Base-by-base conservation (phyloP, 164 flowering plant genomes). In the Piper longum region DNA sequence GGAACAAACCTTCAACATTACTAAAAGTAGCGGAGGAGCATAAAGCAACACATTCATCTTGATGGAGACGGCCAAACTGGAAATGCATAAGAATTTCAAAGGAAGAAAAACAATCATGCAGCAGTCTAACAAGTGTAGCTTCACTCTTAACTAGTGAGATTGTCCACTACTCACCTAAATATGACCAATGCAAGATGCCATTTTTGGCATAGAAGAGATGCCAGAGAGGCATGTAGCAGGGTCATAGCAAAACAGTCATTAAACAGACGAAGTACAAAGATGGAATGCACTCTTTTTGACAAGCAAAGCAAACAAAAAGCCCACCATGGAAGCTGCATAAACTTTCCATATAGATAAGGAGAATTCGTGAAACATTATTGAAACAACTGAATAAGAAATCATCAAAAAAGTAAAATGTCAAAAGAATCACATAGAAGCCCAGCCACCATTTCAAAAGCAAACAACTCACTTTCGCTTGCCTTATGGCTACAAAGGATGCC, bases 1-100 rank as follows among this genome's bases (percentile, higher is more conserved):
- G 19, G 16, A 45, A 36, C 16, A 14, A 72, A 91, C 98, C 95
- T 91, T 87, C 68, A 91, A 64, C 88, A 89, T 76, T 61, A 89
- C 82, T 3, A 89, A 78, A 48, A 91, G 68, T 57, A 91, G 69
- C 13, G 96, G 74, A 19, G 96, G 96, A 63, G 96, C 95, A 81
- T 76, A 92, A 6, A 92, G 85, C 42, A 91, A 91, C 58, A 92
- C 88, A 77, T 92, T 92, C 98, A 92, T 92, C 86, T 92, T 92
- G 64, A 92, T 66, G 26, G 96, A 89, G 70, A 92, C 96, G 69
- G 98, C 98, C 3, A 48, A 85, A 75, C 98, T 92, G 68, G 42
- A 71, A 52, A 66, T 56, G 72, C 14, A 48, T 9, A 48, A 9
- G 14, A 48, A 14, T 2, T 1, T 9, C 8, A 48, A 5, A 5